Evolutionary conservation across 2,329 filamentous ascomycete species (phyloP), one percentile per base, ranked within the genome.

Genomic region (Incumbomyces lentus): DNA sequence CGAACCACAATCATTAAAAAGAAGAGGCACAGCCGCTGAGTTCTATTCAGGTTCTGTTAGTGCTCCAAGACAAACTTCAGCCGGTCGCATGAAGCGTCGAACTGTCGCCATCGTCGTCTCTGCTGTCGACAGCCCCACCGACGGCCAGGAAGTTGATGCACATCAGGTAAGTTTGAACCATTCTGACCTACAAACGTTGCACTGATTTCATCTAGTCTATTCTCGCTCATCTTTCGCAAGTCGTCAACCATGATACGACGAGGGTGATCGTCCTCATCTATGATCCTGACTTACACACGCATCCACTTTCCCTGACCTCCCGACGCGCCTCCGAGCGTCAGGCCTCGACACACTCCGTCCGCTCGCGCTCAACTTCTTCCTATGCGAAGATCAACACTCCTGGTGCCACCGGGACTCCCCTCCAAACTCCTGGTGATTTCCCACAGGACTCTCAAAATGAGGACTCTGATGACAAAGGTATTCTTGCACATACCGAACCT

Each of bases 221-320:
- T 55, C 75, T 96, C 47, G 93, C 89, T 36, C 84, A 94, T 63
- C 84, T 96, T 41, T 86, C 88, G 32, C 78, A 81, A 52, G 78
- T 84, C 49, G 80, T 82, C 54, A 81, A 95, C 62, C 78, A 82
- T 52, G 77, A 79, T 39, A 79, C 73, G 51, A 79, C 82, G 54
- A 85, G 86, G 60, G 73, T 95, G 18, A 93, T 94, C 59, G 76
- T 96, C 48, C 74, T 96, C 54, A 90, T 96, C 60, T 95, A 95
- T 65, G 81, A 86, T 2, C 90, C 90, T 1, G 75, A 78, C 43
- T 69, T 94, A 45, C 86, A 87, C 65, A 82, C 87, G 44, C 71
- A 75, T 50, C 65, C 70, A 44, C 62, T 75, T 48, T 74, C 81
- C 59, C 60, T 32, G 52, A 60, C 48, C 54, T 55, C 42, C 34